Evolutionary conservation across 768 basidiomycete species (phyloP), one percentile per base, ranked within the genome.

Genomic region (Russula emetica): DNA sequence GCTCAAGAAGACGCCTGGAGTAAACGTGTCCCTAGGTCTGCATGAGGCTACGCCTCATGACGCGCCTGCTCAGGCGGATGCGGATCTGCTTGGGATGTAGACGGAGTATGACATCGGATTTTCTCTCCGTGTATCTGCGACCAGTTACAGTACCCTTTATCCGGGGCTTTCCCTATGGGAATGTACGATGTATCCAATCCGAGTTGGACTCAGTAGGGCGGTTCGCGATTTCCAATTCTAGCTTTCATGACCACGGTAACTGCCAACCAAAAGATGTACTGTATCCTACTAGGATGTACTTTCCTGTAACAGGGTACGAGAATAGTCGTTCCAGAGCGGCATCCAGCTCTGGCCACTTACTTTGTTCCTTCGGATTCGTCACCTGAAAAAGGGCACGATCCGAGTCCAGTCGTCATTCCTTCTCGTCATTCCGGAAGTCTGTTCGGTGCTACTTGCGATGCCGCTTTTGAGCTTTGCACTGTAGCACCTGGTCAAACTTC

Each of bases 1-100:
- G 28, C 76, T 86, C 53, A 82, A 80, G 69, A 67, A 69, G 10
- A 78, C 80, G n/a, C 79, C 80, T 9, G 81, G 80, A 68, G 71
- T 79, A 58, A 83, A 86, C 70, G 79, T 77, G 0, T 80, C 78
- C 62, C 70, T 81, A 32, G 76, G 74, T 18, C n/a, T 67, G 72
- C 34, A 52, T 32, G 40, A 53, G 30, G 58, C 49, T 16, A 57
- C 40, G n/a, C 47, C 55, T 51, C 55, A 62, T 44, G 56, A 45
- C 16, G 56, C 16, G 40, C 55, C 13, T 30, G 28, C 40, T 14
- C 28, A 18, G 40, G 49, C 49, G 30, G 40, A 9, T 26, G 55
- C 49, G 53, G 55, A 57, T 55, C 55, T 63, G 30, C 49, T 63
- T 24, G 30, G 9, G 53, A 63, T 45, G 38, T 63, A 58, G 50